phyloP scores from a whole-genome alignment of 371 early-diverging fungal genomes.

The Dichotomocladium elegans region DNA sequence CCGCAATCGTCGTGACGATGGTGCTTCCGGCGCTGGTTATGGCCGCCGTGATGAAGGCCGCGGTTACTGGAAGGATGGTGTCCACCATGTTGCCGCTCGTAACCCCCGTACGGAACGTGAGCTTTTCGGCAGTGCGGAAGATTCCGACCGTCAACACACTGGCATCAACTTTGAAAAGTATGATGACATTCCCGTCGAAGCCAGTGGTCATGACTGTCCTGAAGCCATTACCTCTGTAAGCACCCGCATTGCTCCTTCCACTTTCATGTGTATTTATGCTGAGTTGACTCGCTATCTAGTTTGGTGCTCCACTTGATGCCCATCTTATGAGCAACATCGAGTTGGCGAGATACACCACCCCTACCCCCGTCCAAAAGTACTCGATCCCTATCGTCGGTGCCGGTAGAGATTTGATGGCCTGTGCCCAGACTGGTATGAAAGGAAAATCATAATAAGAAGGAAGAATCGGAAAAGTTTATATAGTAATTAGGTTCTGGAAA shows the following conservation, averaged over 20 bases:
- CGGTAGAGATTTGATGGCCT: conserved; percentile 78
- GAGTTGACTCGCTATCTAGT: conserved; percentile 69
- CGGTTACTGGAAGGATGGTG: conserved; percentile 70
- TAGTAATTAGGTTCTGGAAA: conserved; percentile 72
- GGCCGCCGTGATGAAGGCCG: conserved; percentile 48
- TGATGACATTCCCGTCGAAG: conserved; percentile 95
- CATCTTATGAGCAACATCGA: conserved; percentile 91
- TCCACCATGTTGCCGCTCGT: conserved; percentile 67
- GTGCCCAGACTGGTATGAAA: conserved; percentile 81
- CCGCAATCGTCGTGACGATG: conserved; percentile 34
- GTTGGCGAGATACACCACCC: conserved; percentile 84
- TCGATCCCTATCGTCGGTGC: conserved; percentile 86
- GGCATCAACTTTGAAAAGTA: conserved; percentile 94
- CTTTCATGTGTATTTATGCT: conserved; percentile 50
- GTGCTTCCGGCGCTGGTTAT: conserved; percentile 43
- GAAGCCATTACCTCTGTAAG: conserved; percentile 62
- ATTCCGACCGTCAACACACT: conserved; percentile 65
- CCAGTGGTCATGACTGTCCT: conserved; percentile 82
- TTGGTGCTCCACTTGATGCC: conserved; percentile 77
- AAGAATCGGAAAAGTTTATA: neutral
- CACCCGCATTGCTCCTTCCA: conserved; percentile 86
- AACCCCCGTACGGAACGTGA: conserved; percentile 77
- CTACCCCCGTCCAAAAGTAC: conserved; percentile 95
- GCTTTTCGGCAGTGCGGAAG: conserved; percentile 71
- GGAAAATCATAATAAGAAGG: neutral